These are phyloP conservation scores for Alternaria novae-zelandiae DNA, from an alignment of 2,329 filamentous ascomycete genomes.

Conservation along the genomic window DNA sequence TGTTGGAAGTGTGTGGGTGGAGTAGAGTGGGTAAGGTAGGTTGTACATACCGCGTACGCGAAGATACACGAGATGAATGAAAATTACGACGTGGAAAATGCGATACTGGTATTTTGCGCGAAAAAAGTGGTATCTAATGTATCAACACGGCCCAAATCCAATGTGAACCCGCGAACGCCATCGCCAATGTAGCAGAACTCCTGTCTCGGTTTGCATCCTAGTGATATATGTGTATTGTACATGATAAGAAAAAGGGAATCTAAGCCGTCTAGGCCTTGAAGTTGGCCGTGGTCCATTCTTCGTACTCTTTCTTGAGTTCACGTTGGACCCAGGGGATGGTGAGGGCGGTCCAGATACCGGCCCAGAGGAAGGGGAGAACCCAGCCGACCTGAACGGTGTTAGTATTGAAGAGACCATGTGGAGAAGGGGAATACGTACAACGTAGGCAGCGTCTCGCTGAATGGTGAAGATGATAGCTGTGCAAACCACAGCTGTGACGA, in stretches of 20 bases:
- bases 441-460: slow-evolving; percentile 55
- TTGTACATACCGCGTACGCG: not conserved
- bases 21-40: not conserved
- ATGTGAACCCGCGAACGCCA: slow-evolving; percentile 9
- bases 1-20: not conserved
- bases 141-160: not conserved
- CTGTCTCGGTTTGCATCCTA: slow-evolving; percentile 3
- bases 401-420: not conserved
- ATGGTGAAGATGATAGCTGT: slow-evolving; percentile 58
- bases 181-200: slow-evolving; percentile 2
- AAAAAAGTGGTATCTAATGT: slow-evolving; percentile 15
- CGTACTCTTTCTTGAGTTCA: slow-evolving; percentile 43
- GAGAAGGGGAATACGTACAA: slow-evolving; percentile 43
- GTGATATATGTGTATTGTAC: slow-evolving; percentile 4
- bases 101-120: slow-evolving; percentile 3
- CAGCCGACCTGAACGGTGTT: slow-evolving; percentile 51
- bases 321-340: slow-evolving; percentile 56
- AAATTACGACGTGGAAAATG: not conserved
- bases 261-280: slow-evolving; percentile 42
- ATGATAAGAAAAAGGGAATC: not conserved
- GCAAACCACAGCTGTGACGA: slow-evolving; percentile 49
- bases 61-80: not conserved
- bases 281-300: slow-evolving; percentile 44
- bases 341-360: slow-evolving; percentile 54
- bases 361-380: slow-evolving; percentile 59